Base-by-base conservation (phyloP, 495 filamentous ascomycete genomes). In the Oidiodendron maius region DNA sequence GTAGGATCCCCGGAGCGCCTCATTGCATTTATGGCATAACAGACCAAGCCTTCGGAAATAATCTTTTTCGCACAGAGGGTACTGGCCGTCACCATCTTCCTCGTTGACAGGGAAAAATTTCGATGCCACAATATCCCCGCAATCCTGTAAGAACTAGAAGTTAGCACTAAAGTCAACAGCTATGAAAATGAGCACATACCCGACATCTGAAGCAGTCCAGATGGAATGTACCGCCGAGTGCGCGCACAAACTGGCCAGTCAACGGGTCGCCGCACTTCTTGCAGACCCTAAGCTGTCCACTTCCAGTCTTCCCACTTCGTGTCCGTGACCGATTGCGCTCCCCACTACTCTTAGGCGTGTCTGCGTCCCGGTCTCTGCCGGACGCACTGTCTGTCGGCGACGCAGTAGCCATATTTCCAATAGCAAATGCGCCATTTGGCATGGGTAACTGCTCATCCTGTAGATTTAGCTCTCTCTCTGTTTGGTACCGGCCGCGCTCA, bases 101-200 rank as follows among this genome's bases (percentile, higher is more conserved):
- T 94, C 89, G 54, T 96, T 90, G 3, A 94, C 83, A 2, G 94
- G 93, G 65, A 99, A 99, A 72, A 97, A 99, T 60, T 97, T 97
- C 21, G 91, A 95, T 15, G 94, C 93, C 22, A 99, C 94, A 46
- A 95, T 91, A 65, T 95, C 82, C 38, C 85, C 88, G 55, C 94
- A 99, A 63, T 99, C 94, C 93, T 98, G 15, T 4, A 57, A 17
- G 52, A n/a, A 13, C n/a, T 36, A 30, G 51, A 20, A 24, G 23
- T 48, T 23, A 61, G 44, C 45, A n/a, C 13, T 50, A 28, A n/a
- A 49, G 5, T 5, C 18, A 22, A 44, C 20, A 38, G 46, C 8
- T n/a, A 24, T 36, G 48, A 42, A 8, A 42, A 53, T 38, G 48
- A 32, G 21, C 30, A 76, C 86, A 71, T 76, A 97, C 93, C 66